Base-by-base conservation (phyloP, 2,329 filamentous ascomycete genomes). In the Bipolaris bicolor region DNA sequence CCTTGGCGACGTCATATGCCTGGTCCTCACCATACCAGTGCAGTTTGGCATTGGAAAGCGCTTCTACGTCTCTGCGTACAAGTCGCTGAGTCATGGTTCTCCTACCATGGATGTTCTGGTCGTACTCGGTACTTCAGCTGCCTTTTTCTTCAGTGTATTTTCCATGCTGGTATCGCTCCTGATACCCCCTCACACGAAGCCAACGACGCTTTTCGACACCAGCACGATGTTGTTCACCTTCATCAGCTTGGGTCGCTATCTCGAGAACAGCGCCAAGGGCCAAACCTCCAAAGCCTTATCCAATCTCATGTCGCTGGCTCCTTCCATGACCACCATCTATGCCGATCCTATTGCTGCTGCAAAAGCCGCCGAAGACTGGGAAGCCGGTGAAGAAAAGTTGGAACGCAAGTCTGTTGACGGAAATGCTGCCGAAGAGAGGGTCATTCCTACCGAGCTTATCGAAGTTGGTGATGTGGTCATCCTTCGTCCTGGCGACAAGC, bases 191-290 rank as follows among this genome's bases (percentile, higher is more conserved):
- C 92, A 98, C 73, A 85, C 83, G 2, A 86, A 91, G 46, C 95
- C 95, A 0, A 88, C 87, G 62, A 97, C 92, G 1, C 90, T 97
- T 15, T 99, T 99, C 69, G 95, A 99, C 72, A 99, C 95, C 1
- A 97, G 93, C 77, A 97, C 92, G 20, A 99, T 98, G 95, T 83
- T 99, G 49, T 93, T 99, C 75, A 97, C 92, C 0, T 98, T 99
- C 74, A 92, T 97, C 75, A 92, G 90, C 1, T 80, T 99, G 2
- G 92, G 95, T 3, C 88, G 95, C 34, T 99, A 90, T 79, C 79
- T 99, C 16, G 95, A 99, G 78, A 99, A 98, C 73, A 83, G 88
- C 16, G 95, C 95, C 50, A 99, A 98, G 79, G 95, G 95, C 0
- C 91, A 98, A 78, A 99, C 95, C 0, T 97, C 93, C 5, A 95